Evolutionary conservation across 2,329 filamentous ascomycete species (phyloP), one percentile per base, ranked within the genome.

Genomic region (Lachnellula subtilissima): DNA sequence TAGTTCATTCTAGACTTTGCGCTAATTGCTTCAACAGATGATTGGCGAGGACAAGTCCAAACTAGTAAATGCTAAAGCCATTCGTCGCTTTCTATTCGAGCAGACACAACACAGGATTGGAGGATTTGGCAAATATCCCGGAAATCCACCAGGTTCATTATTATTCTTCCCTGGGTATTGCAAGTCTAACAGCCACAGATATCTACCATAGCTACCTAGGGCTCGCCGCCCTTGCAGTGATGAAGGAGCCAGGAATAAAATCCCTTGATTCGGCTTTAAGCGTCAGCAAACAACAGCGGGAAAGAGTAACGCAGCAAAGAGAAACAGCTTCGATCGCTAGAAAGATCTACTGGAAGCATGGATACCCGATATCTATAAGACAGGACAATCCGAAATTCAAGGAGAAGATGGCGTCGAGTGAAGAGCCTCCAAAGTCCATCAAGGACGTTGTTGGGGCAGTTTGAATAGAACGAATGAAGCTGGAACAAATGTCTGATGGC

Each of bases 131-230:
- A 93, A 94, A 68, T 72, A 78, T 11, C 82, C 85, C 0, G 85
- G 84, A 5, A 79, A 82, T 12, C 82, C 82, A 46, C 89, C 89
- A 12, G 89, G 90, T 74, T 70, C 64, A 72, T 63, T 23, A 8
- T 47, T 23, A 9, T 47, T 52, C 15, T 17, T 37, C 37, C 8
- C 52, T 8, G 35, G 11, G 22, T 51, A 32, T 25, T 12, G 17
- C 17, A 22, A 39, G 46, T 17, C 12, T 43, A 15, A 35, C 37
- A 14, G n/a, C 14, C 17, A 70, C 73, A 74, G 87, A 90, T 72
- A 78, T 97, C 25, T 90, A 96, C 64, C 94, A 99, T 70, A 89
- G 88, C 0, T 97, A 92, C 69, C 81, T 97, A 32, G 94, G 91
- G 0, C 80, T 97, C 36, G 88, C 91, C 2, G 87, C 89, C 0